Evolutionary conservation across 805 yeast species (phyloP).

Genomic region (Metschnikowia noctiluminum): DNA sequence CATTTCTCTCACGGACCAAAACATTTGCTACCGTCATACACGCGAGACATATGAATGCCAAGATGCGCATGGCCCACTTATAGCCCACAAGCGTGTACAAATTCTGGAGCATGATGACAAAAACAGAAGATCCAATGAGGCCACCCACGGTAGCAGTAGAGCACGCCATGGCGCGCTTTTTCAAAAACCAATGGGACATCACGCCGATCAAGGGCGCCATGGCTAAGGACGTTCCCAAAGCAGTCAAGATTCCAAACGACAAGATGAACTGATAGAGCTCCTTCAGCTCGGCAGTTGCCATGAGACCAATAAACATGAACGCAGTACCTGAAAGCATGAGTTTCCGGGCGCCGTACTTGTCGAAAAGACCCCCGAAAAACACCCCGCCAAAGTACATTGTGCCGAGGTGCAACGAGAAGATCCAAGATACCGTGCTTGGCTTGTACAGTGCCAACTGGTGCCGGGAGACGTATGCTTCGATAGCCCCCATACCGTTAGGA

Average conservation of each 20-base stretch:
- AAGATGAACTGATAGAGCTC: conserved; percentile 50
- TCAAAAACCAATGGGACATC: conserved; percentile 44
- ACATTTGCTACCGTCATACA: conserved; percentile 22
- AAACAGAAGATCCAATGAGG: conserved; percentile 49
- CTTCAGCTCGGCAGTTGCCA: conserved; percentile 43
- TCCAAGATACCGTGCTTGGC: conserved; percentile 20
- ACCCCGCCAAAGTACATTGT: conserved; percentile 25
- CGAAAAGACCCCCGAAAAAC: conserved; percentile 46
- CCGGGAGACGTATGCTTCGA: conserved; percentile 19
- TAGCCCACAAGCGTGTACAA: conserved; percentile 49
- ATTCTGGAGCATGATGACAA: conserved; percentile 52
- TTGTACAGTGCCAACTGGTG: conserved; percentile 13
- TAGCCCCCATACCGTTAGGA: conserved; percentile 21
- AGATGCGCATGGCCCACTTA: conserved; percentile 50
- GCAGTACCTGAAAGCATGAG: conserved; percentile 37
- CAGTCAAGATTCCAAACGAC: conserved; percentile 43
- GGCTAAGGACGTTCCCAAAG: conserved; percentile 41
- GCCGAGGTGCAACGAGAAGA: conserved; percentile 20
- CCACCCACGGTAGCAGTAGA: conserved; percentile 50
- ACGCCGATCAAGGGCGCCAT: conserved; percentile 44
- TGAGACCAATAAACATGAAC: conserved; percentile 35
- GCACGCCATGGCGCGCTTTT: conserved; percentile 42
- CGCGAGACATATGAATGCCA: conserved; percentile 44
- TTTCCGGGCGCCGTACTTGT: conserved; percentile 40
- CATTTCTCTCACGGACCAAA: conserved; percentile 9